Conservation (phyloP, 495 filamentous ascomycete species). For the Choiromyces venosus region DNA sequence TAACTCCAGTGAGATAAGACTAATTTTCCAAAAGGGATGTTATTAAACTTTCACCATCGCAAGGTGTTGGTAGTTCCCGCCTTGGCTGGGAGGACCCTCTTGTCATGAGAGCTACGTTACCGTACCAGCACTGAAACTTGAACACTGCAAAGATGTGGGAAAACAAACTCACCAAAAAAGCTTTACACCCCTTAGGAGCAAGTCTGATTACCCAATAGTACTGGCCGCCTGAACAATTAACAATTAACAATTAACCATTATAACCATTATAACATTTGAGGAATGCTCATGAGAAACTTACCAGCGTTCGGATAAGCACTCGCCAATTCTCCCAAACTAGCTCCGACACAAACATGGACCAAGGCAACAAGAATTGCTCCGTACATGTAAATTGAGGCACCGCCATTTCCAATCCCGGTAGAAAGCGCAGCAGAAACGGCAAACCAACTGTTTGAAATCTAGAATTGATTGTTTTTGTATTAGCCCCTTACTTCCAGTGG, state of each 20-base stretch:
- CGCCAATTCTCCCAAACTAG: slow-evolving; percentile 31
- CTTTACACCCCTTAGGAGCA: slow-evolving; percentile 23
- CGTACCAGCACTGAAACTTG: background rate
- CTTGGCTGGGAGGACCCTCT: background rate
- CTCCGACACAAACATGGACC: slow-evolving; percentile 30
- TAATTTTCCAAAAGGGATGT: background rate
- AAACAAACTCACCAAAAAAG: slow-evolving; percentile 22
- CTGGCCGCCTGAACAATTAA: slow-evolving; percentile 21
- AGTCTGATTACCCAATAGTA: slow-evolving; percentile 35
- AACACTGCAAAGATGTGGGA: background rate
- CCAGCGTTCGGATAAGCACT: slow-evolving; percentile 36
- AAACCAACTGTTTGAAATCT: slow-evolving; percentile 37
- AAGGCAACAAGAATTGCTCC: slow-evolving; percentile 30
- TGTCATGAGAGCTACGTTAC: background rate
- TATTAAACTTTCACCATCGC: background rate
- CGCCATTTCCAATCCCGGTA: slow-evolving; percentile 30
- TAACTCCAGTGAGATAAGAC: slow-evolving; percentile 33
- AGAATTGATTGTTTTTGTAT: background rate
- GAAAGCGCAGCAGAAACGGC: slow-evolving; percentile 27
- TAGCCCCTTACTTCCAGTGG: background rate
- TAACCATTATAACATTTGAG: background rate
- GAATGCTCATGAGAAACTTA: slow-evolving; percentile 3
- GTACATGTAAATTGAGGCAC: slow-evolving; percentile 28
- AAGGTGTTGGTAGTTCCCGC: background rate
- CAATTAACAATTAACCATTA: background rate